Conservation (phyloP, 1,139 yeast genomes). For the Casaregolazyma suthepensis region DNA sequence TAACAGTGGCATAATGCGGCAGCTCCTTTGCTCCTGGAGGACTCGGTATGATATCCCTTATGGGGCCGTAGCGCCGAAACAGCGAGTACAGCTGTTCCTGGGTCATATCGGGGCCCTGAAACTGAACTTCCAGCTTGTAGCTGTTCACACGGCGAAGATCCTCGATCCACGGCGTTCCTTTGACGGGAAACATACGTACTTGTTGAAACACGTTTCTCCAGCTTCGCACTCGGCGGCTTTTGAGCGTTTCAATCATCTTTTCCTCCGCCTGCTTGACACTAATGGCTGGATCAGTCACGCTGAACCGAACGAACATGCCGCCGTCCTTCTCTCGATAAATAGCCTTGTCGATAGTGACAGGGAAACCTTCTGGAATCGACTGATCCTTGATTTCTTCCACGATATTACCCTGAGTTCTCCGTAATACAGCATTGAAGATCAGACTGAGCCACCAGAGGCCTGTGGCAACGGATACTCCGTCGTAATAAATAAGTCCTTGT, state of each 20-base stretch:
- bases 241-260: constrained; percentile 22
- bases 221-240: constrained; percentile 14
- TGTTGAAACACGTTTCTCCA: constrained; percentile 15
- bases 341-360: constrained; percentile 42
- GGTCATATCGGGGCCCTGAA: constrained; percentile 67
- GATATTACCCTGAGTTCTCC: constrained; percentile 13
- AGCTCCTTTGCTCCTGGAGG: constrained; percentile 42
- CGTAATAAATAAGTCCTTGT: constrained; percentile 44
- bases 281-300: constrained; percentile 18
- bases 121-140: constrained; percentile 53
- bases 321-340: constrained; percentile 81
- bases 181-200: constrained; percentile 61
- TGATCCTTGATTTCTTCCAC: constrained; percentile 26
- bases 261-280: constrained; percentile 23
- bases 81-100: constrained; percentile 81
- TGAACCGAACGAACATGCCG: constrained; percentile 82
- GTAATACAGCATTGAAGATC: constrained; percentile 17
- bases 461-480: constrained; percentile 27
- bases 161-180: constrained; percentile 95
- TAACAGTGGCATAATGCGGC: constrained; percentile 43
- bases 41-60: constrained; percentile 64
- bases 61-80: constrained; percentile 81
- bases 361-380: constrained; percentile 40
- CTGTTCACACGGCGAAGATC: constrained; percentile 77
- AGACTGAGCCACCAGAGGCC: constrained; percentile 13